These are phyloP conservation scores for Trichophyton benhamiae DNA, from an alignment of 2,329 filamentous ascomycete genomes.

Conservation along the genomic window DNA sequence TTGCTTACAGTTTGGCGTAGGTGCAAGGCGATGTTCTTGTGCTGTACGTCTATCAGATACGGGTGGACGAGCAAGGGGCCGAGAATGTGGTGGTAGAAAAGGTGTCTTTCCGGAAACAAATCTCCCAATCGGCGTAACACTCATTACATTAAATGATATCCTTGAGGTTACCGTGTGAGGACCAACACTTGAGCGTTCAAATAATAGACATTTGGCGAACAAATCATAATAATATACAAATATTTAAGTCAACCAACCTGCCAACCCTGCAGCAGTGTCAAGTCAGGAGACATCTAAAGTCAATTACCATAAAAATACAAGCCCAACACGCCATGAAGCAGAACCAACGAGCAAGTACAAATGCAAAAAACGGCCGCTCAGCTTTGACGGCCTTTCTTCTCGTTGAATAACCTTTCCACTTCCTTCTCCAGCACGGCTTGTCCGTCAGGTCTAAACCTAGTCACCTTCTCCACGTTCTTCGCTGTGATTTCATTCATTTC, in stretches of 20 bases:
- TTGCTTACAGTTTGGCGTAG: constrained; percentile 35
- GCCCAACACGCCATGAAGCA: not conserved
- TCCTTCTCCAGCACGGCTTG: constrained; percentile 53
- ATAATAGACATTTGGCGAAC: not conserved
- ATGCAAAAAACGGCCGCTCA: not conserved
- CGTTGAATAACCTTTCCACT: constrained; percentile 34
- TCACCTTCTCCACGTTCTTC: constrained; percentile 74
- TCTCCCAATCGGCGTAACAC: not conserved
- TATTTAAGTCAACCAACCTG: not conserved
- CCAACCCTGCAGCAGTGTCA: not conserved
- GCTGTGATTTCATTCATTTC: constrained; percentile 58
- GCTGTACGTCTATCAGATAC: constrained; percentile 82
- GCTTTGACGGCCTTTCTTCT: not conserved
- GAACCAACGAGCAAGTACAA: not conserved
- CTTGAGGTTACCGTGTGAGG: not conserved
- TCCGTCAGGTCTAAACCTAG: constrained; percentile 56
- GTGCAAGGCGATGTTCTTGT: constrained; percentile 94
- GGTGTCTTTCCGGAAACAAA: constrained; percentile 69
- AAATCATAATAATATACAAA: not conserved
- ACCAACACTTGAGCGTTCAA: not conserved
- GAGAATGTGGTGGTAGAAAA: constrained; percentile 77
- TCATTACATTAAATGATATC: not conserved
- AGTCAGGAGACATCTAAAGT: not conserved
- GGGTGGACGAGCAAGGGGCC: constrained; percentile 61
- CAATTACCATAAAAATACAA: not conserved